phyloP scores from a whole-genome alignment of 78 protist species.

The Creolimax fragrantissima region DNA sequence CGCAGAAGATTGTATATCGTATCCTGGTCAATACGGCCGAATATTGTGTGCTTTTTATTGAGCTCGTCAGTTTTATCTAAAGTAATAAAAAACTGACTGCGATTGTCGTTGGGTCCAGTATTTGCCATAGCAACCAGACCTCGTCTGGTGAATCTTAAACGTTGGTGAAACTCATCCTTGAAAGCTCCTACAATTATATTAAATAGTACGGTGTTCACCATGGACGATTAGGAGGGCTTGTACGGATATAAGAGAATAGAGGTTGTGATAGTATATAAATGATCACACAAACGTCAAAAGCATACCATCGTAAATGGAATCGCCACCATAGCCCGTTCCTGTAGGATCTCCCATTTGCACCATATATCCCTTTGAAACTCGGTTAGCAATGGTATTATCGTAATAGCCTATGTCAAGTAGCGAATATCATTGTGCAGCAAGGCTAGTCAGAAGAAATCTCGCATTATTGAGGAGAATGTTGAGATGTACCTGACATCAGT shows the following conservation, averaged over 20 bases:
- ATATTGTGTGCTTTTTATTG: constrained; percentile 76
- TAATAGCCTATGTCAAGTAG: constrained; percentile 86
- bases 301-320: not conserved
- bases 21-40: constrained; percentile 72
- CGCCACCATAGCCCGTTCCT: constrained; percentile 60
- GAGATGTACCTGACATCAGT: no score
- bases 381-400: constrained; percentile 72
- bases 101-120: constrained; percentile 45
- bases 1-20: constrained; percentile 63
- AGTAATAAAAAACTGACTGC: constrained; percentile 87
- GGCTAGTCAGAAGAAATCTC: not conserved
- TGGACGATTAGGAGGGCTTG: no score
- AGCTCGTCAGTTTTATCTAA: constrained; percentile 61
- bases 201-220: not conserved
- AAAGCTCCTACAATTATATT: not conserved
- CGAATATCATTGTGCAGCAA: not conserved
- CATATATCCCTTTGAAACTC: constrained; percentile 70
- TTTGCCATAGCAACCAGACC: constrained; percentile 64
- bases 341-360: constrained; percentile 92
- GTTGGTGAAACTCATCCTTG: constrained; percentile 74
- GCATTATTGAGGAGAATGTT: no score
- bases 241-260: no score
- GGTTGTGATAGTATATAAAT: no score
- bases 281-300: no score
- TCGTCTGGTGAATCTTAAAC: constrained; percentile 49